Base-by-base conservation (phyloP, 129 eudicot species). In the Artemisia tridentata region DNA sequence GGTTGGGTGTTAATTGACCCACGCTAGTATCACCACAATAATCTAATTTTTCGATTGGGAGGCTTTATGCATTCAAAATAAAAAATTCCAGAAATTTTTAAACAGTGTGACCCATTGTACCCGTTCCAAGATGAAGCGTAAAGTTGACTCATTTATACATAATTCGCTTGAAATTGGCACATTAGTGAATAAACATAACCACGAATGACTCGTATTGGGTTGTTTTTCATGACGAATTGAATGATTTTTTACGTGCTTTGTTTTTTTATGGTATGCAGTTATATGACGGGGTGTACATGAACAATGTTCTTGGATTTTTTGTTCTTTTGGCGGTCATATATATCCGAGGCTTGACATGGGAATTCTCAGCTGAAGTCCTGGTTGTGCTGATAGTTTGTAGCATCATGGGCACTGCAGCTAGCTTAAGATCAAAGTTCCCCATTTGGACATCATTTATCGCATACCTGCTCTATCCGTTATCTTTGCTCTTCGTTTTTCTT, bases 271-370 rank as follows among this genome's bases (percentile, higher is more conserved):
- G 14, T 46, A 2, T 76, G 88, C 88, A 91, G 97, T 55, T 91
- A 59, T 88, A 91, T 59, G 86, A 87, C 19, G 86, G 88, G 6
- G 97, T 91, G 76, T 83, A 86, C 64, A 79, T 91, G 95, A 91
- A 91, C 91, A 91, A 88, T 63, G 72, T 91, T 73, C 89, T 91
- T 48, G 95, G 95, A 50, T 80, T 91, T 34, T 75, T 80, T 1
- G 97, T 91, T 57, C 95, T 91, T 49, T 76, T 91, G 67, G 85
- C 89, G 10, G 71, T 91, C 17, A 75, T 88, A 31, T 91, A 83
- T 73, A 78, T 84, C 13, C 76, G 86, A 11, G 89, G 89, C 14
- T 47, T 91, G 80, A 41, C 85, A 11, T 91, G 97, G 97, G 72
- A 78, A 23, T 91, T 88, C 79, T 85, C 96, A 0, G 81, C 83